These are phyloP conservation scores for Ligustrum vulgare DNA, from an alignment of 257 asterid species.

Conservation along the genomic window DNA sequence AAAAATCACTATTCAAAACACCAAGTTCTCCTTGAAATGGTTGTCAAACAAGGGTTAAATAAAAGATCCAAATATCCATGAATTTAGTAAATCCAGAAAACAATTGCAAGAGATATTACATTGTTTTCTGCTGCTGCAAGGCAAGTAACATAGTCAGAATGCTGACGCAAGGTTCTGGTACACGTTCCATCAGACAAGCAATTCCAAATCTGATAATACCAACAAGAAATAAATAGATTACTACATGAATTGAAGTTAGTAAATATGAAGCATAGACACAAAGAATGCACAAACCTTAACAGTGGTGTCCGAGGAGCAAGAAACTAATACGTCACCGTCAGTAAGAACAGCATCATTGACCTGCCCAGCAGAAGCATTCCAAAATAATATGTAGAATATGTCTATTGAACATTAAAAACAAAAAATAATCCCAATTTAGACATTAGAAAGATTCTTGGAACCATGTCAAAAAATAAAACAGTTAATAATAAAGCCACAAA, in stretches of 20 bases:
- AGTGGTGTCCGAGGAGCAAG: conserved; percentile 94
- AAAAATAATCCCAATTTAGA: conserved; percentile 14
- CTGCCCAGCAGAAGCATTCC: conserved; percentile 45
- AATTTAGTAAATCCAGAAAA: conserved; percentile 5
- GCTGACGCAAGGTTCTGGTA: conserved; percentile 74
- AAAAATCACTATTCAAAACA: too few species aligned
- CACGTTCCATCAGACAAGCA: conserved; percentile 73
- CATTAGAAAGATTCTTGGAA: conserved; percentile 5
- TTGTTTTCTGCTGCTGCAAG: conserved; percentile 89
- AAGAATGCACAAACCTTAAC: conserved; percentile 61
- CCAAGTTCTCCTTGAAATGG: too few species aligned
- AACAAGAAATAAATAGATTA: conserved; percentile 22
- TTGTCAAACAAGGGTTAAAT: neutral
- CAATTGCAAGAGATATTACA: conserved; percentile 38
- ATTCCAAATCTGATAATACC: conserved; percentile 68
- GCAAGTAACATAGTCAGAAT: conserved; percentile 90
- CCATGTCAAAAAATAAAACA: neutral
- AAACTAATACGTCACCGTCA: conserved; percentile 72
- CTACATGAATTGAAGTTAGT: conserved; percentile 10
- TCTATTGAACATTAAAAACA: conserved; percentile 3
- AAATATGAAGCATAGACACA: conserved; percentile 13
- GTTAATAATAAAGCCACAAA: conserved; percentile 3
- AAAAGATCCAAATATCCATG: neutral
- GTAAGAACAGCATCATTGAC: conserved; percentile 86
- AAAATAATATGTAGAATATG: conserved; percentile 24